A percentile compares a stretch with the other conserved stretches of the same genome.
Conservation (phyloP, 306 rosid genomes). For the Inga laurina region DNA sequence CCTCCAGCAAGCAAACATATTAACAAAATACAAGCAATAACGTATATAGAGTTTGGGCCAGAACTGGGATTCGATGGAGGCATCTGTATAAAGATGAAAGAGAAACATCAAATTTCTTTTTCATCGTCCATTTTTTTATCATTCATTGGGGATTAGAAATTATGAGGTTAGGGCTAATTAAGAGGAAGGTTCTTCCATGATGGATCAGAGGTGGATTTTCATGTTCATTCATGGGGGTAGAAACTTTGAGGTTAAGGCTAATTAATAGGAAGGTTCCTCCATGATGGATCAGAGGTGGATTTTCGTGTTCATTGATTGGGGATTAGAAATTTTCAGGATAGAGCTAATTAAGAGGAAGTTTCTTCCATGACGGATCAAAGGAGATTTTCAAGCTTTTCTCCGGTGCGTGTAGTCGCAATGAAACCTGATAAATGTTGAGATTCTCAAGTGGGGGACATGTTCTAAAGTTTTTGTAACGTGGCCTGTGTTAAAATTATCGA, state of each 20-base stretch:
- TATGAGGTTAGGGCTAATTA: not conserved
- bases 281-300: too few species aligned
- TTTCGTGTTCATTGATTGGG: not conserved
- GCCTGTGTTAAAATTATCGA: conserved; percentile 23
- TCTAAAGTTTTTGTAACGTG: conserved; percentile 44
- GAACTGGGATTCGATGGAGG: conserved; percentile 49
- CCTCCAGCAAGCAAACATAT: conserved; percentile 56
- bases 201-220: too few species aligned
- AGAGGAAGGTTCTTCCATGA: too few species aligned
- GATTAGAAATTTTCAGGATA: too few species aligned
- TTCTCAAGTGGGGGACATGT: conserved; percentile 24
- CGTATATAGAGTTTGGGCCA: conserved; percentile 61
- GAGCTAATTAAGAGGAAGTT: too few species aligned
- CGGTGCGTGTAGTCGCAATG: not conserved
- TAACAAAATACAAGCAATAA: conserved; percentile 47
- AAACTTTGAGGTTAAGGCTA: too few species aligned
- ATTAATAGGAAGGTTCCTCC: too few species aligned
- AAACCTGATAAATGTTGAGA: conserved; percentile 20
- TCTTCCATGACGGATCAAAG: not conserved
- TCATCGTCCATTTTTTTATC: conserved; percentile 44
- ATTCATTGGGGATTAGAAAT: not conserved
- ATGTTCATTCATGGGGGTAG: not conserved
- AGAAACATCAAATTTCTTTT: conserved; percentile 20
- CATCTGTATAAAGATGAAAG: conserved; percentile 40
- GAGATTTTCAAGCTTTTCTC: not conserved